These are phyloP conservation scores for Lathyrus aphaca DNA, from an alignment of 306 rosid species.

Conservation along the genomic window DNA sequence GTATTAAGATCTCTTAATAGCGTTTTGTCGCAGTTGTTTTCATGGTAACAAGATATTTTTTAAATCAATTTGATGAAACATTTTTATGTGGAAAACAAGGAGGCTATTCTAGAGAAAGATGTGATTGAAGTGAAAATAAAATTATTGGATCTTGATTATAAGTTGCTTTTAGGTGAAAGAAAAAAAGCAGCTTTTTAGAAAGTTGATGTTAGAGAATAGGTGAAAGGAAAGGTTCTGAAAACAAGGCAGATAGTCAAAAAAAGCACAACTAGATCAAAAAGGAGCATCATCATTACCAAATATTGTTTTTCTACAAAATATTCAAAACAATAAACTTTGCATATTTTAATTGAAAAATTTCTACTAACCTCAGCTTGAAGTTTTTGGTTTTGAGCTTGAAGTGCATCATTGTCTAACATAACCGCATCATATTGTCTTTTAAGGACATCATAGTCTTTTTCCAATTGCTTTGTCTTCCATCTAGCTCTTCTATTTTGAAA, in stretches of 20 bases:
- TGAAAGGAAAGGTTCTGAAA: constrained; percentile 48
- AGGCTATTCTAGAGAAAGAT: constrained; percentile 29
- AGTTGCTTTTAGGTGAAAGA: constrained; percentile 33
- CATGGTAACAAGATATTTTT: too few species aligned
- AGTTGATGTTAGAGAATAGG: constrained; percentile 42
- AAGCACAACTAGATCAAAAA: constrained; percentile 34
- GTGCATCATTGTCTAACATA: constrained; percentile 74
- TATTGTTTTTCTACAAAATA: constrained; percentile 40
- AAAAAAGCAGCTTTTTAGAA: constrained; percentile 46
- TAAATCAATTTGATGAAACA: not conserved
- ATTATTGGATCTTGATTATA: constrained; percentile 53
- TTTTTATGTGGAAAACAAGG: constrained; percentile 1
- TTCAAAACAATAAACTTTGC: constrained; percentile 8
- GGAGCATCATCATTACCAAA: constrained; percentile 43
- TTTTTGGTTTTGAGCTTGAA: constrained; percentile 77
- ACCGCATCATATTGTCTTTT: constrained; percentile 78
- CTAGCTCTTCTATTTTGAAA: constrained; percentile 94
- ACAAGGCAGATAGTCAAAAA: constrained; percentile 43
- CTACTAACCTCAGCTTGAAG: constrained; percentile 78
- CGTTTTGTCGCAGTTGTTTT: too few species aligned
- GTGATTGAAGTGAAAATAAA: constrained; percentile 41
- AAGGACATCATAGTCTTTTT: constrained; percentile 87
- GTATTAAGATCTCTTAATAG: too few species aligned
- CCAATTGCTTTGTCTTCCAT: constrained; percentile 95
- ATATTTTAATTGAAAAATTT: not conserved